These are phyloP conservation scores for Fusarium guadeloupense DNA, from an alignment of 2,329 filamentous ascomycete genomes.

Conservation along the genomic window DNA sequence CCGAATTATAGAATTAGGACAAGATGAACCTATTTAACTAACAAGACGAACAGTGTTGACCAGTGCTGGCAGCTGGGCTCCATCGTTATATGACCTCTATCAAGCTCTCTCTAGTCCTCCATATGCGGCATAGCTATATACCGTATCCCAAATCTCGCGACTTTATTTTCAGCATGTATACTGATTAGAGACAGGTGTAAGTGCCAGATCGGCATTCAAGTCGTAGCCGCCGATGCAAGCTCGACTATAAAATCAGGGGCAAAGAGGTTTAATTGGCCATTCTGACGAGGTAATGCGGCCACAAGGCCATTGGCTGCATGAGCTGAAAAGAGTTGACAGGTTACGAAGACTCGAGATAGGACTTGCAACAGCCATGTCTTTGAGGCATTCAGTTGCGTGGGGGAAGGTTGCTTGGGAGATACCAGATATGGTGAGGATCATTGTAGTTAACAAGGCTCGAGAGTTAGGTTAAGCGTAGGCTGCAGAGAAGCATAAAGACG, in stretches of 20 bases:
- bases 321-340: slow-evolving; percentile 33
- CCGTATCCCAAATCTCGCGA: slow-evolving; percentile 1
- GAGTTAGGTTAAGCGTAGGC: too few relatives aligned
- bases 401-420: neutral
- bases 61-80: neutral
- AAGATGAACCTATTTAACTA: neutral
- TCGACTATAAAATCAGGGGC: slow-evolving; percentile 25
- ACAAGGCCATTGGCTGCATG: slow-evolving; percentile 17
- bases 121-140: slow-evolving; percentile 17
- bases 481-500: neutral
- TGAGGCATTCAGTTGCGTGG: neutral
- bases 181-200: slow-evolving; percentile 13
- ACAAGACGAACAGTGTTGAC: neutral
- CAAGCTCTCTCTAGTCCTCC: neutral
- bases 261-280: slow-evolving; percentile 19
- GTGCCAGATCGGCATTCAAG: slow-evolving; percentile 1
- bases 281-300: neutral
- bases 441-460: neutral
- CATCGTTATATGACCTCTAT: slow-evolving; percentile 14
- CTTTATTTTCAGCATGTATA: neutral
- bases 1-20: neutral
- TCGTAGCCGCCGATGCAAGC: slow-evolving; percentile 11
- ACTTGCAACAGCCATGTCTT: slow-evolving; percentile 30
- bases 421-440: neutral
- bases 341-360: slow-evolving; percentile 22